phyloP scores from a whole-genome alignment of 768 basidiomycete species.

The Dacryopinax spathularia region DNA sequence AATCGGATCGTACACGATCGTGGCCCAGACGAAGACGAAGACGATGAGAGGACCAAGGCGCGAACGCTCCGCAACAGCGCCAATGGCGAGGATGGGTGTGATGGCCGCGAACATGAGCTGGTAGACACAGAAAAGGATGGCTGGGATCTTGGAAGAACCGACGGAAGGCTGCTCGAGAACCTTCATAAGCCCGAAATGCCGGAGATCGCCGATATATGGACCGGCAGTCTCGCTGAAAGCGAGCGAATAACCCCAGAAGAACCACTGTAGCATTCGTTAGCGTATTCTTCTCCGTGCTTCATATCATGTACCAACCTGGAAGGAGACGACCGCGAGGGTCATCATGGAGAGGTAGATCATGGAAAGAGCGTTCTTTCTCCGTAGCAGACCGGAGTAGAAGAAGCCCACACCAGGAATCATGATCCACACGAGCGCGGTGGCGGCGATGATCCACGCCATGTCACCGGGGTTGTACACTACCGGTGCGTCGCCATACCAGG shows the following conservation, averaged over 20 bases:
- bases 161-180: slow-evolving; percentile 64
- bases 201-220: slow-evolving; percentile 72
- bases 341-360: slow-evolving; percentile 76
- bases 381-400: slow-evolving; percentile 81
- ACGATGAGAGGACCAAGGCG: slow-evolving; percentile 74
- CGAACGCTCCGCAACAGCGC: slow-evolving; percentile 81
- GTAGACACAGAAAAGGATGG: slow-evolving; percentile 67
- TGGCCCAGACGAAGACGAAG: slow-evolving; percentile 83
- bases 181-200: slow-evolving; percentile 66
- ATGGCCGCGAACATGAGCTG: slow-evolving; percentile 85
- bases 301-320: slow-evolving; percentile 26
- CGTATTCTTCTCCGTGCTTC: neutral
- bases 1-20: slow-evolving; percentile 82
- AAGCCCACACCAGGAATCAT: slow-evolving; percentile 79
- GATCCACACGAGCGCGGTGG: slow-evolving; percentile 69
- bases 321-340: slow-evolving; percentile 62
- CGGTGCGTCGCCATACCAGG: slow-evolving; percentile 12
- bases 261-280: slow-evolving; percentile 45
- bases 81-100: slow-evolving; percentile 79
- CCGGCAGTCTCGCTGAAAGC: slow-evolving; percentile 69
- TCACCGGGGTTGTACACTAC: slow-evolving; percentile 46
- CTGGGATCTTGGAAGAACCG: slow-evolving; percentile 55
- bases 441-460: slow-evolving; percentile 54
- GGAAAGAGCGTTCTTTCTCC: slow-evolving; percentile 84
- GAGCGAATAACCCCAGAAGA: slow-evolving; percentile 93